Evolutionary conservation across 1,139 yeast species (phyloP).

Genomic region (Petasospora fabianii): DNA sequence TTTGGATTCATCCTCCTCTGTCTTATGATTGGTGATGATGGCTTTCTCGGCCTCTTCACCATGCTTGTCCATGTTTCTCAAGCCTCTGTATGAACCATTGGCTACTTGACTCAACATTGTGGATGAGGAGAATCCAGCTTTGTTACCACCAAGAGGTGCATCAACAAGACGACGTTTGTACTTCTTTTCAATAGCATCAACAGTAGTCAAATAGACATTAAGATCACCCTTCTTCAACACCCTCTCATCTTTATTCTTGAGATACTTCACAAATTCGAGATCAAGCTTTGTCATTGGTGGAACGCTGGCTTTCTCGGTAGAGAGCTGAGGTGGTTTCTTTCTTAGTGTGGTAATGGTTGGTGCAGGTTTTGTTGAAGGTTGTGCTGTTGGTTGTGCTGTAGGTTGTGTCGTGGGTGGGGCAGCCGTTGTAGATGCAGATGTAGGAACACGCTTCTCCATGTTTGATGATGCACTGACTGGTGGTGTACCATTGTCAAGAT

Average conservation of each 20-base stretch:
- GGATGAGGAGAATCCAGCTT: constrained; percentile 32
- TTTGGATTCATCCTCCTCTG: constrained; percentile 17
- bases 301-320: background rate
- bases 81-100: constrained; percentile 42
- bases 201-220: constrained; percentile 36
- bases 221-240: constrained; percentile 61
- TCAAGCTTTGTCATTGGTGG: constrained; percentile 56
- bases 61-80: constrained; percentile 31
- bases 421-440: background rate
- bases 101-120: constrained; percentile 51
- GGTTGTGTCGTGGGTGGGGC: background rate
- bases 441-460: constrained; percentile 2
- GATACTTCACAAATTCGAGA: constrained; percentile 60
- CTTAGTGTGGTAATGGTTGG: constrained; percentile 5
- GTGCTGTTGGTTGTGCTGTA: constrained; percentile 1
- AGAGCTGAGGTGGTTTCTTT: constrained; percentile 8
- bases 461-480: constrained; percentile 17
- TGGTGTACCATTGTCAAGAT: constrained; percentile 16
- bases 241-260: constrained; percentile 65
- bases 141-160: constrained; percentile 45
- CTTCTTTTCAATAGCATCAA: constrained; percentile 51
- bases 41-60: constrained; percentile 24
- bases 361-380: background rate
- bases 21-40: constrained; percentile 20
- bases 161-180: constrained; percentile 56